Evolutionary conservation across 148 eudicot species (phyloP).

Genomic region (Rhododendron ovatum): DNA sequence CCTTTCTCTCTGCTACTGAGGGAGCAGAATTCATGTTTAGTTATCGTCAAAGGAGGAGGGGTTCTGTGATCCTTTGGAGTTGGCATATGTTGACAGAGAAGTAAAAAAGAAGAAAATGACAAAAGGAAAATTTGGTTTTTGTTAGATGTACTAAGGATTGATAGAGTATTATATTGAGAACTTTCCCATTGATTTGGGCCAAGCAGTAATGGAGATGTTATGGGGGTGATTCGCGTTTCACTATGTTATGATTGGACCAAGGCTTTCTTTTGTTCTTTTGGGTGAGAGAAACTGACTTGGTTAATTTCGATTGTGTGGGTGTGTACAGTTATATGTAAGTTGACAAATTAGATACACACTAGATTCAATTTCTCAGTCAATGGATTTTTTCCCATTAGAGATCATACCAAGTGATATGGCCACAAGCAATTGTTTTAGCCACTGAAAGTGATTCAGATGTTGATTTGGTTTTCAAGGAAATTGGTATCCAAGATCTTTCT

Average conservation of each 20-base stretch:
- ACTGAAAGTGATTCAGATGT: background rate
- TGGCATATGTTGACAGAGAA: background rate
- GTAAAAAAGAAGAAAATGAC: background rate
- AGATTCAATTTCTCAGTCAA: background rate
- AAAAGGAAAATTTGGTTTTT: background rate
- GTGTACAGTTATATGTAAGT: too few relatives aligned
- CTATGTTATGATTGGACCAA: background rate
- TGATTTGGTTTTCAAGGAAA: background rate
- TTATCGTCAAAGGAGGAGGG: background rate
- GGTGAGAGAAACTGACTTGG: background rate
- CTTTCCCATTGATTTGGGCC: background rate
- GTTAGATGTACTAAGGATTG: background rate
- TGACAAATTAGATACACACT: background rate
- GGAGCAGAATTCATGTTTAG: background rate
- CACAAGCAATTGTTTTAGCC: background rate
- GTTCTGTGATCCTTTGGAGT: background rate
- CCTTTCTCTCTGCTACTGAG: background rate
- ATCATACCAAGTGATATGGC: background rate
- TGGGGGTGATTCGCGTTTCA: background rate
- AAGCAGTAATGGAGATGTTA: background rate
- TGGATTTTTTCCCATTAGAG: background rate
- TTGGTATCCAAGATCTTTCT: slow-evolving; percentile 3
- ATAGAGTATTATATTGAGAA: background rate
- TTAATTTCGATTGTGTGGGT: background rate
- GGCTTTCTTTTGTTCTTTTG: background rate